Percentiles rank a stretch among this genome's conserved stretches.
Conservation (phyloP, 495 filamentous ascomycete genomes). For the Clavariopsis aquatica region DNA sequence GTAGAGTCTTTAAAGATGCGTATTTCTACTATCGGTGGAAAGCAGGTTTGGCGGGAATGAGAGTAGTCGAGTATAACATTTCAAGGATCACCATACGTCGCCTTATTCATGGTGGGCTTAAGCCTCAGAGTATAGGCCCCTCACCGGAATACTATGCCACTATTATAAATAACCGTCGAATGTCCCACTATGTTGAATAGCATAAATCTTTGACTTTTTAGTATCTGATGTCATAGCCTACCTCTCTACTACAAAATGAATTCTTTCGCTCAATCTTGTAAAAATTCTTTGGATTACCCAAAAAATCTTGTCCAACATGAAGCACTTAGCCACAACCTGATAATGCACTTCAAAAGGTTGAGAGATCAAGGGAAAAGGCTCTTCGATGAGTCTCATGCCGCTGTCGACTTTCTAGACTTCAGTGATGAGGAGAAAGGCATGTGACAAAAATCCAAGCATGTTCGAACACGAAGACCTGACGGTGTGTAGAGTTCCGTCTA, state of each 20-base stretch:
- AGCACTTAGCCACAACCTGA: constrained; percentile 6
- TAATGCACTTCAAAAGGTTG: constrained; percentile 4
- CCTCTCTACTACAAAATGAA: neutral
- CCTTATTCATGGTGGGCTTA: too few species aligned
- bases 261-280: neutral
- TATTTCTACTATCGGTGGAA: too few species aligned
- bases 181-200: too few species aligned
- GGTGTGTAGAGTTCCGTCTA: neutral
- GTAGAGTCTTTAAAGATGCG: too few species aligned
- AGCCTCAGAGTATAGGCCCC: too few species aligned
- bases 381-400: constrained; percentile 19
- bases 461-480: neutral
- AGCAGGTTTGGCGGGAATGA: too few species aligned
- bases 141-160: too few species aligned
- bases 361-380: constrained; percentile 5
- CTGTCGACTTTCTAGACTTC: constrained; percentile 26
- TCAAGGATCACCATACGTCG: too few species aligned
- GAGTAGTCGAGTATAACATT: too few species aligned
- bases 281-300: constrained; percentile 10
- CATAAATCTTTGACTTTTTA: too few species aligned
- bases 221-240: too few species aligned
- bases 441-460: neutral
- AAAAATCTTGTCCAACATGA: constrained; percentile 13
- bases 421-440: constrained; percentile 6
- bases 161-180: too few species aligned